Conservation (phyloP, 129 eudicot species). For the Pittosporum tobira region DNA sequence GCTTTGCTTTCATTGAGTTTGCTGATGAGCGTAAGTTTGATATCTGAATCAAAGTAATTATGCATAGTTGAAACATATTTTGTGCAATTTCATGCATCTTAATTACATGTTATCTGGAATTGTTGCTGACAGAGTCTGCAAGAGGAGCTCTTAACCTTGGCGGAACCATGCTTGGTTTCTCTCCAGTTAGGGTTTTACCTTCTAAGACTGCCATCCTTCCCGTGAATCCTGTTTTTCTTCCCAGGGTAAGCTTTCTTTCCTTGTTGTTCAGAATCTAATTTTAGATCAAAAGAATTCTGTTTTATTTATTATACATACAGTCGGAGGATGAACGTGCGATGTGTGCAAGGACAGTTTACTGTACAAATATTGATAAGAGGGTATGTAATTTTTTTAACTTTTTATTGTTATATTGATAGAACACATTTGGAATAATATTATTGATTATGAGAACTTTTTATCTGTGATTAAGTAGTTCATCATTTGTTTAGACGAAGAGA, state of each 20-base stretch:
- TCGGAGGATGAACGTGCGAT: conserved; percentile 83
- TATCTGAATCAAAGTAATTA: neutral
- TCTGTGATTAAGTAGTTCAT: neutral
- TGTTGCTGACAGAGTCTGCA: conserved; percentile 53
- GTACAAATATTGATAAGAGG: conserved; percentile 98
- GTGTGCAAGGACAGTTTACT: conserved; percentile 97
- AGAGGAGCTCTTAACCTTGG: conserved; percentile 76
- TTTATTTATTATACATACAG: conserved; percentile 23
- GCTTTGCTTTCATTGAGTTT: conserved; percentile 97
- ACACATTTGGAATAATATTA: too few species aligned
- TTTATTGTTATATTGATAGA: neutral
- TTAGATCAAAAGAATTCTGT: conserved; percentile 4
- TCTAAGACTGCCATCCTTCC: conserved; percentile 98
- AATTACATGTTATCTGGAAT: conserved; percentile 9
- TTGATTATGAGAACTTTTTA: neutral
- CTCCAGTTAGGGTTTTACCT: conserved; percentile 78
- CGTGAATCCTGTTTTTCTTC: conserved; percentile 92
- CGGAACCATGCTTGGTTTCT: conserved; percentile 71
- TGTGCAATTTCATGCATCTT: neutral
- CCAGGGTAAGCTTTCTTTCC: conserved; percentile 46
- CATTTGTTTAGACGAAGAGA: neutral
- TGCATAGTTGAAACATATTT: neutral
- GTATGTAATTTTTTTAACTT: conserved; percentile 18
- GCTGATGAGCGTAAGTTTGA: conserved; percentile 71
- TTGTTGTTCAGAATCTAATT: neutral